Percentiles rank a stretch among this genome's conserved stretches.
Conservation (phyloP, 352 stramenopile genomes). For the Poterioochromonas sp. region DNA sequence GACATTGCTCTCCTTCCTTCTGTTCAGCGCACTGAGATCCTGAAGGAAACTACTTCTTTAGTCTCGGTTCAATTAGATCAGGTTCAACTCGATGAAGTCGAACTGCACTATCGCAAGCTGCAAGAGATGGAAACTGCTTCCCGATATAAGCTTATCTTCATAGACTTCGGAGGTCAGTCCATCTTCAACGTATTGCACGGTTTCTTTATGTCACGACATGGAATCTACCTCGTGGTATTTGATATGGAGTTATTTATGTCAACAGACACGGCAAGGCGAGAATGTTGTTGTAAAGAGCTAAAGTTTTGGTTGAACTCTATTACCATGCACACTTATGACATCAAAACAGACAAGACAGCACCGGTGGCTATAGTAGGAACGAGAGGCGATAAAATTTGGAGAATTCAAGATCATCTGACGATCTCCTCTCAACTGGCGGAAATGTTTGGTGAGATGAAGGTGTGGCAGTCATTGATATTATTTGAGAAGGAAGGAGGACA, state of each 20-base stretch:
- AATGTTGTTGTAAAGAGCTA: not conserved
- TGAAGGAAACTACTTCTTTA: no score
- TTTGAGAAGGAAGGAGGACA: not conserved
- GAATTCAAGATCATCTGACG: not conserved
- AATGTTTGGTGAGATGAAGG: not conserved
- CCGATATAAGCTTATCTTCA: no score
- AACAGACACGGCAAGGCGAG: not conserved
- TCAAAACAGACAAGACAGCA: not conserved
- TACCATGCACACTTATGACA: not conserved
- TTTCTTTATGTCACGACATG: conserved; percentile 37
- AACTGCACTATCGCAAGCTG: no score
- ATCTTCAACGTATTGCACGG: conserved; percentile 38
- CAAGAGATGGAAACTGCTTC: no score
- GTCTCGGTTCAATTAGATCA: no score
- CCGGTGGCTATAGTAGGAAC: not conserved
- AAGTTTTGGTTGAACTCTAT: not conserved
- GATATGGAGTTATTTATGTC: conserved; percentile 27
- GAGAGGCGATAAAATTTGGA: not conserved
- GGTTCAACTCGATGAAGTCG: no score
- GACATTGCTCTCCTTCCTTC: no score
- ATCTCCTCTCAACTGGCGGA: not conserved
- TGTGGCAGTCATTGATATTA: not conserved
- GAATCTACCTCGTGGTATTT: conserved; percentile 39
- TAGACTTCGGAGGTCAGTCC: conserved; percentile 38
- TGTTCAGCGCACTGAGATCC: no score